Evolutionary conservation across 2,329 filamentous ascomycete species (phyloP), one percentile per base, ranked within the genome.

Genomic region (Penicillium sp.): DNA sequence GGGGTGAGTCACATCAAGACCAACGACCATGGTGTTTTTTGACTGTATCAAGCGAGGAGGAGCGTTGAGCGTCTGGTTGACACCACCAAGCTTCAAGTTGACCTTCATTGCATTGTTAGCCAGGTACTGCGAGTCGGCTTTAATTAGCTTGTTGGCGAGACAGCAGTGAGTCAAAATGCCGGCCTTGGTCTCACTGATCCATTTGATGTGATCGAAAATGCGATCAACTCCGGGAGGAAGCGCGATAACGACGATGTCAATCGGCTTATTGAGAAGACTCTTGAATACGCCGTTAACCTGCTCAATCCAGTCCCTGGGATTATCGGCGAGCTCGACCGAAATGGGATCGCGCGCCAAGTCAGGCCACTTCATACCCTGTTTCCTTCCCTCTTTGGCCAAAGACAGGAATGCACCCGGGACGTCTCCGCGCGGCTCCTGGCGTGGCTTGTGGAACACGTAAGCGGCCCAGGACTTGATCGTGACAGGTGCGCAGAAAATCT

Each of bases 1-100:
- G 0, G 90, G 89, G 64, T 95, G 90, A 0, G 89, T 93, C 1
- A 95, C 89, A 63, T 95, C 90, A 57, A 92, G 84, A 0, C 90
- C 89, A 9, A 93, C 81, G 1, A 95, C 71, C 83, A 95, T 95
- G 0, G 89, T 93, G 60, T 83, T 83, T 1, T 79, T 80, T 23
- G 83, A 75, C 24, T 72, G 71, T 38, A 89, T 66, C 0, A 89
- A 73, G 76, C 10, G 83, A 72, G 25, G 81, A 77, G 0, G 74
- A 56, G 13, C 45, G 23, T 61, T 55, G 0, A 95, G 71, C 9
- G 68, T 72, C 62, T 93, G 88, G 59, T 91, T 90, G n/a, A 78
- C 68, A 1, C 87, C 87, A 1, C 86, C 86, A 32, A 82, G 75
- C 68, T 92, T 93, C 35, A 91, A 72, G 59, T 95, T 95, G 65